Conservation (phyloP, 768 basidiomycete genomes). For the Cystobasidium onofrii region DNA sequence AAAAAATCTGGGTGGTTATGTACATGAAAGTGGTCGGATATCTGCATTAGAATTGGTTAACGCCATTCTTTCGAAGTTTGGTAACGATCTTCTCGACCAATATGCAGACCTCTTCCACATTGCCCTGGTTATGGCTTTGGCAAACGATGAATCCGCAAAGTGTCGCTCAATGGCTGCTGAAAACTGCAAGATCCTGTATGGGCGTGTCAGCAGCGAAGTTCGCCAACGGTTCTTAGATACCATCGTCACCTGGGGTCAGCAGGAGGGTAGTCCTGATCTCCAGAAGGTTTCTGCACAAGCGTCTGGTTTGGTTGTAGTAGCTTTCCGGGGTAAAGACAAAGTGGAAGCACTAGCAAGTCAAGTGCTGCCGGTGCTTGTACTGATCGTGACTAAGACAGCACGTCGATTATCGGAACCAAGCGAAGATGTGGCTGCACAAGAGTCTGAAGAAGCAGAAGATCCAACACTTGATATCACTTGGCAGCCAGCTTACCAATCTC, state of each 20-base stretch:
- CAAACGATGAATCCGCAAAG: constrained; percentile 83
- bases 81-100: constrained; percentile 57
- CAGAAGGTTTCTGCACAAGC: constrained; percentile 69
- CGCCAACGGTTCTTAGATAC: constrained; percentile 58
- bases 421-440: constrained; percentile 44
- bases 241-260: constrained; percentile 68
- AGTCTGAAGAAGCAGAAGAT: constrained; percentile 36
- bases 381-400: constrained; percentile 46
- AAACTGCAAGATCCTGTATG: constrained; percentile 68
- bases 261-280: constrained; percentile 57
- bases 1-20: constrained; percentile 73
- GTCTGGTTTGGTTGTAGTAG: constrained; percentile 70
- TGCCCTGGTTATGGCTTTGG: constrained; percentile 79
- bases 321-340: constrained; percentile 50
- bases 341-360: constrained; percentile 41
- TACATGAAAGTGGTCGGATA: constrained; percentile 76
- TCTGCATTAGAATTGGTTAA: constrained; percentile 92
- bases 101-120: constrained; percentile 84
- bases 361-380: constrained; percentile 43
- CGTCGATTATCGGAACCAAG: constrained; percentile 46
- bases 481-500: constrained; percentile 72
- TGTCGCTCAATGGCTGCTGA: constrained; percentile 82
- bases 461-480: constrained; percentile 51
- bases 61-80: constrained; percentile 76
- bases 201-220: constrained; percentile 58